Conservation (phyloP, 1,284 basidiomycete genomes). For the Trametes pubescens region DNA sequence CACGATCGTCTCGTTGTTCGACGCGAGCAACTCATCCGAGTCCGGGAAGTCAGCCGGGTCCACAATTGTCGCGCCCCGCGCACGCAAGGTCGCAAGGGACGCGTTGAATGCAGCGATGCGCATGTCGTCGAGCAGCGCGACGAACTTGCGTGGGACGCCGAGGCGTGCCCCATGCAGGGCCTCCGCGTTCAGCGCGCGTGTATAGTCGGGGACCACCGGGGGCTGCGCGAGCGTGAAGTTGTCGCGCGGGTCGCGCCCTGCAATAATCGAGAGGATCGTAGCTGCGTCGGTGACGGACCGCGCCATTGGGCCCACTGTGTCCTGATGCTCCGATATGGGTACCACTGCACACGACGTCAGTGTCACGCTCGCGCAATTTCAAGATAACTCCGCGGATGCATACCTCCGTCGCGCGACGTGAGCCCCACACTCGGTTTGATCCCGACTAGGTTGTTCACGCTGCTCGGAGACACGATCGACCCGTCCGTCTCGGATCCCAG, state of each 20-base stretch:
- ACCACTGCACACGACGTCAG: conserved; percentile 46
- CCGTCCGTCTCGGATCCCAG: conserved; percentile 75
- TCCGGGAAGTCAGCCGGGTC: conserved; percentile 52
- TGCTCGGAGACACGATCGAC: conserved; percentile 60
- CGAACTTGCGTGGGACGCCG: conserved; percentile 48
- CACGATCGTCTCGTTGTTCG: conserved; percentile 45
- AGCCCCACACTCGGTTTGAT: conserved; percentile 62
- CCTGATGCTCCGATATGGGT: conserved; percentile 58
- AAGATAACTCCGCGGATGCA: conserved; percentile 5
- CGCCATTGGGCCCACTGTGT: conserved; percentile 58
- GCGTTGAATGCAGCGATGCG: conserved; percentile 47
- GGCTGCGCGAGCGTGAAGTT: conserved; percentile 54
- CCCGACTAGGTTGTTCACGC: conserved; percentile 56
- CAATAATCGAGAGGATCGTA: conserved; percentile 51
- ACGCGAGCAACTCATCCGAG: conserved; percentile 44
- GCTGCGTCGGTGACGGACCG: conserved; percentile 57
- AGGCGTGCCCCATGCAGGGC: conserved; percentile 50
- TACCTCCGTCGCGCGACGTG: conserved; percentile 57
- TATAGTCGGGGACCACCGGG: conserved; percentile 49
- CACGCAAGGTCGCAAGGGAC: conserved; percentile 47
- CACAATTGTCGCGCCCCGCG: conserved; percentile 51
- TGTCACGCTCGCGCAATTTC: not conserved
- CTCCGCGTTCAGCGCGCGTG: conserved; percentile 44
- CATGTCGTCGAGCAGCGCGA: conserved; percentile 35
- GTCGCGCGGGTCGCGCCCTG: conserved; percentile 55